These are phyloP conservation scores for Suillus weaverae DNA, from an alignment of 768 basidiomycete genomes.

Conservation along the genomic window DNA sequence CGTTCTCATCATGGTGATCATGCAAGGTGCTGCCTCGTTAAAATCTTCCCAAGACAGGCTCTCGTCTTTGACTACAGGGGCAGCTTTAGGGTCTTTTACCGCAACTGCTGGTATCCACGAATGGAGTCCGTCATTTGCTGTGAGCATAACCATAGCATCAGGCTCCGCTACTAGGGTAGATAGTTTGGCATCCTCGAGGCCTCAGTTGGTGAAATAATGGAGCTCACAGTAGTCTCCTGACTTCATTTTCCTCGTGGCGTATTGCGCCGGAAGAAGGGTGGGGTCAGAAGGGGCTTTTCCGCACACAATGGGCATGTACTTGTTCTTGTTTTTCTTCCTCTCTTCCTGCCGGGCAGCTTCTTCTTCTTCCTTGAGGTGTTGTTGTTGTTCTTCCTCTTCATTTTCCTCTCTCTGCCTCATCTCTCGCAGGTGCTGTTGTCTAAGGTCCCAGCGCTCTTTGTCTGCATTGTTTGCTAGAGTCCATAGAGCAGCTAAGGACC, in stretches of 20 bases:
- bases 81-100: background rate
- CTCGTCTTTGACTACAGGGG: background rate
- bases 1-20: background rate
- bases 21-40: slow-evolving; percentile 3
- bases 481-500: too few relatives aligned
- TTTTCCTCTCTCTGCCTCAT: too few relatives aligned
- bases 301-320: background rate
- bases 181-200: slow-evolving; percentile 5
- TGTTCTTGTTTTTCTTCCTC: background rate
- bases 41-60: slow-evolving; percentile 15
- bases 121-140: background rate
- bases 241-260: background rate
- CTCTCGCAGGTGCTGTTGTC: too few relatives aligned
- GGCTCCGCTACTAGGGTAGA: slow-evolving; percentile 6
- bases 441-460: too few relatives aligned
- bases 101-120: slow-evolving; percentile 3
- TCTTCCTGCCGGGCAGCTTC: too few relatives aligned
- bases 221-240: too few relatives aligned
- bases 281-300: background rate
- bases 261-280: background rate
- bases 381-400: too few relatives aligned
- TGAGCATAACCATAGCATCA: slow-evolving; percentile 1
- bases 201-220: slow-evolving; percentile 14
- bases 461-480: too few relatives aligned
- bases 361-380: too few relatives aligned